Evolutionary conservation across 495 filamentous ascomycete species (phyloP).

Genomic region (Aspergillus saccharolyticus): DNA sequence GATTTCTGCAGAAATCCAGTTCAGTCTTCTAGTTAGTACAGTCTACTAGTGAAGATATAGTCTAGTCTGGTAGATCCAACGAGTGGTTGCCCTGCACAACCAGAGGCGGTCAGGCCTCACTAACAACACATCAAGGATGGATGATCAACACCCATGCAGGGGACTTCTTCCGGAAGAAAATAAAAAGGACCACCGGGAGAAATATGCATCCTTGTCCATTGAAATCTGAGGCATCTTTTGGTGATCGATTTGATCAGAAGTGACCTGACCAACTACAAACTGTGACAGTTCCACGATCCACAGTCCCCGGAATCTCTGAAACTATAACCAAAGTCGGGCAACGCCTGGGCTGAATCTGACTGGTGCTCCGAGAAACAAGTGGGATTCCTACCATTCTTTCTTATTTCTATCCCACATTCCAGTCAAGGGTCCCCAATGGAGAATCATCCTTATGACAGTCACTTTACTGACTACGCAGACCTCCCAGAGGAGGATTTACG

Average conservation of each 20-base stretch:
- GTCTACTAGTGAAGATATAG: not conserved
- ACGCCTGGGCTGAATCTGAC: not conserved
- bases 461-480: conserved; percentile 11
- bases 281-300: not conserved
- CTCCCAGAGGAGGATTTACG: conserved; percentile 2
- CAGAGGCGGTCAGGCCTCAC: conserved; percentile 18
- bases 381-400: conserved; percentile 1
- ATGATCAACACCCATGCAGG: conserved; percentile 1
- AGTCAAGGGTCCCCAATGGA: conserved; percentile 1
- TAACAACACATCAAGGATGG: conserved; percentile 7
- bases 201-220: not conserved
- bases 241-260: not conserved
- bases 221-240: not conserved
- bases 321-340: not conserved
- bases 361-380: not conserved
- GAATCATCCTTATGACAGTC: not conserved
- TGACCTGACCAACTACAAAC: not conserved
- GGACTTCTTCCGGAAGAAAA: not conserved
- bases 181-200: not conserved
- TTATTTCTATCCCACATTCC: not conserved
- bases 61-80: too few relatives aligned
- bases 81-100: conserved; percentile 30
- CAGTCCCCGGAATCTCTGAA: not conserved
- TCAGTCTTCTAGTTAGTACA: too few relatives aligned
- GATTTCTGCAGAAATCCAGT: not conserved